Evolutionary conservation across 2,329 filamentous ascomycete species (phyloP), one percentile per base, ranked within the genome.

Genomic region (Cladophialophora exuberans): DNA sequence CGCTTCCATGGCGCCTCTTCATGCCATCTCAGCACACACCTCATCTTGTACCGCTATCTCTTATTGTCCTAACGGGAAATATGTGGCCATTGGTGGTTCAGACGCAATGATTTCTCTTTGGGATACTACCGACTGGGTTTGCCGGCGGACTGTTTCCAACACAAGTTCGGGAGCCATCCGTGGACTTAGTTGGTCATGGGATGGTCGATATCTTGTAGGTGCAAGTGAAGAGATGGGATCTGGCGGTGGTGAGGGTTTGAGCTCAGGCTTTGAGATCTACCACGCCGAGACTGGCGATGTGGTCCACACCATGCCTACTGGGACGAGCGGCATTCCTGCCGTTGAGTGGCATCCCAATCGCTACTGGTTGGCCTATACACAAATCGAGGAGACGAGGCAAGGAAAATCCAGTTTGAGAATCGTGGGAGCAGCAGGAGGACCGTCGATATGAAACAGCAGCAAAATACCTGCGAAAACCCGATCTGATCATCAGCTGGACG

Each of bases 61-160:
- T 10, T 74, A 76, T 25, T 72, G 73, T 10, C 76, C 76, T 1
- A 76, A 71, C 22, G 74, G 74, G 43, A 75, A 76, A 54, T 78
- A 79, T 61, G 69, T 79, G 20, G 76, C 76, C 17, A 66, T 78
- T 18, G 76, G 76, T 31, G 76, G 76, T 26, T 74, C 73, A 47
- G 76, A 79, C 63, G 74, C 76, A 9, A 68, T 79, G 26, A 76
- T 79, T 43, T 76, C 75, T 10, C 72, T 79, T 25, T 79, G 76
- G 75, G 76, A 79, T 64, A 79, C 76, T 3, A 75, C 70, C 2
- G 76, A 79, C 62, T 79, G 76, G 76, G 72, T 78, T 47, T 79
- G 76, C 57, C 72, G 70, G 22, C 73, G 76, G 33, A 79, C 76
- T 1, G 64, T 79, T 6, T 75, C 74, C 1, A 77, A 73, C 39